Evolutionary conservation across 805 yeast genomes (phyloP).

Genomic region (Limtongia smithiae): DNA sequence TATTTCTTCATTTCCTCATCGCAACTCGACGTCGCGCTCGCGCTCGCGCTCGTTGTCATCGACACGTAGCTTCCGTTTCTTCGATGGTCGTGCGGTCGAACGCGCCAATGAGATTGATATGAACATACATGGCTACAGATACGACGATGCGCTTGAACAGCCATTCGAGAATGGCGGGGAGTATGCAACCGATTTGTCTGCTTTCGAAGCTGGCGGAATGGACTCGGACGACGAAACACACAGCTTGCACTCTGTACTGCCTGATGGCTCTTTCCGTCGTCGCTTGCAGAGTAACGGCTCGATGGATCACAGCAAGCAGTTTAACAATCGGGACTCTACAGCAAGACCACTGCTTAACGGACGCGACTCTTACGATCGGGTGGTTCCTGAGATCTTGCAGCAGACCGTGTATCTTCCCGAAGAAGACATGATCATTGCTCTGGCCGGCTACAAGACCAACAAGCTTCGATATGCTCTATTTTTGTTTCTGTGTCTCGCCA

Average conservation of each 20-base stretch:
- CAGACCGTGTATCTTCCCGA: conserved; percentile 93
- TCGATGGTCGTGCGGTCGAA: conserved; percentile 77
- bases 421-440: conserved; percentile 90
- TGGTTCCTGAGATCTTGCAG: conserved; percentile 8
- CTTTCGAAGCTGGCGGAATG: conserved; percentile 13
- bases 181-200: conserved; percentile 34
- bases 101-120: conserved; percentile 50
- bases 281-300: background rate
- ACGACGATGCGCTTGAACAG: conserved; percentile 31
- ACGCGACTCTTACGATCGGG: conserved; percentile 1
- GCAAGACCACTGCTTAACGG: conserved; percentile 7
- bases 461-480: conserved; percentile 47
- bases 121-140: conserved; percentile 34
- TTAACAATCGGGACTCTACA: conserved; percentile 5
- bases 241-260: conserved; percentile 22
- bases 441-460: conserved; percentile 78
- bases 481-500: conserved; percentile 50
- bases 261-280: background rate
- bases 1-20: conserved; percentile 29
- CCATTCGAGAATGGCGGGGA: conserved; percentile 32
- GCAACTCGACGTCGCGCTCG: conserved; percentile 13
- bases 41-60: conserved; percentile 24
- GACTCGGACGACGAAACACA: conserved; percentile 15
- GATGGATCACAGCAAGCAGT: background rate
- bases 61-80: conserved; percentile 61